phyloP scores from a whole-genome alignment of 768 basidiomycete genomes.

The Xerocomellus amylosporus region DNA sequence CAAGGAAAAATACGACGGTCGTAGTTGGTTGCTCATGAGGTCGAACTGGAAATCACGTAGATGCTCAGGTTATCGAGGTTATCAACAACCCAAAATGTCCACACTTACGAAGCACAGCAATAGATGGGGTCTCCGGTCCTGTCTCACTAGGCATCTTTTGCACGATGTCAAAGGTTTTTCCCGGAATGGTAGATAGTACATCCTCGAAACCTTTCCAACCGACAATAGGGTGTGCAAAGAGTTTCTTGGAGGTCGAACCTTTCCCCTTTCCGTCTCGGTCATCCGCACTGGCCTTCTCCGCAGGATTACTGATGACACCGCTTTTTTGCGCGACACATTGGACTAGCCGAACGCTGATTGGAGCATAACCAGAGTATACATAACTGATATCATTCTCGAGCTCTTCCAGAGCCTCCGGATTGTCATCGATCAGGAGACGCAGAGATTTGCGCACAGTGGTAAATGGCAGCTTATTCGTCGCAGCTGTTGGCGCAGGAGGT shows the following conservation, averaged over 20 bases:
- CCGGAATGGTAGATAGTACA: conserved; percentile 74
- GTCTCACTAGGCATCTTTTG: conserved; percentile 41
- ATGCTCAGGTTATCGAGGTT: neutral
- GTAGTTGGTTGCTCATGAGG: conserved; percentile 65
- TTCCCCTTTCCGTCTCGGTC: conserved; percentile 40
- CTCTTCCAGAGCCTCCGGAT: conserved; percentile 69
- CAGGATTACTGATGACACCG: conserved; percentile 80
- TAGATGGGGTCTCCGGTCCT: conserved; percentile 25
- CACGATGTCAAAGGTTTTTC: conserved; percentile 78
- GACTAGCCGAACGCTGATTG: conserved; percentile 85
- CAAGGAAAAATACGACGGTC: conserved; percentile 94
- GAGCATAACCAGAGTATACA: conserved; percentile 96
- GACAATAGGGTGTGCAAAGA: conserved; percentile 86
- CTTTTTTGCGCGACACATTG: conserved; percentile 93
- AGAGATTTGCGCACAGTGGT: conserved; percentile 73
- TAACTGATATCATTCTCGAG: conserved; percentile 94
- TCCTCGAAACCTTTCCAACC: conserved; percentile 99
- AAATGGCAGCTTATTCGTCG: conserved; percentile 67
- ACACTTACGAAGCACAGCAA: conserved; percentile 37
- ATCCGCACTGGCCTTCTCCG: conserved; percentile 46
- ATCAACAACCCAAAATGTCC: neutral
- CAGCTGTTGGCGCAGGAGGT: conserved; percentile 49
- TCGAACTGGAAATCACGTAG: conserved; percentile 35
- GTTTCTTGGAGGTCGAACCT: conserved; percentile 43
- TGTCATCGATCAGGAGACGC: conserved; percentile 90